These are phyloP conservation scores for Ceratocystis harringtonii DNA, from an alignment of 2,329 filamentous ascomycete species.

Conservation along the genomic window DNA sequence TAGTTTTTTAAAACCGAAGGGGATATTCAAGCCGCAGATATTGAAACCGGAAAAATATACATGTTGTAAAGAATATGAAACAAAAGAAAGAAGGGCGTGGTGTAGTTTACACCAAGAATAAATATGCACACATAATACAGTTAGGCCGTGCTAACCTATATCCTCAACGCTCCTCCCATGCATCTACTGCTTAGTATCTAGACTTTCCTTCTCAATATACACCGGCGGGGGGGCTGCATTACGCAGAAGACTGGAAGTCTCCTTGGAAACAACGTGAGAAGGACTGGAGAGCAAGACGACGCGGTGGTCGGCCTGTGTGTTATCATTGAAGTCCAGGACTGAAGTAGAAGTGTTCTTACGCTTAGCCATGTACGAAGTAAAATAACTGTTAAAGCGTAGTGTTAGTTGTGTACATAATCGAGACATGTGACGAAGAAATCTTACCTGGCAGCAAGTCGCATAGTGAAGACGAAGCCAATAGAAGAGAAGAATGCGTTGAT, in stretches of 20 bases:
- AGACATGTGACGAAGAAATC: not conserved
- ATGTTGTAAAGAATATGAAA: not conserved
- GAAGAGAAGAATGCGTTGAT: conserved; percentile 11
- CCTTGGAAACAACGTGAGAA: not conserved
- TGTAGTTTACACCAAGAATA: not conserved
- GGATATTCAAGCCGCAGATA: not conserved
- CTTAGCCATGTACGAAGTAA: not conserved
- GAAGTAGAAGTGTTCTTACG: not conserved
- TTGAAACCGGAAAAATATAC: not conserved
- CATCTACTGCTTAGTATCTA: not conserved
- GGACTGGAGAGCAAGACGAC: not conserved
- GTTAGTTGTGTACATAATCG: not conserved
- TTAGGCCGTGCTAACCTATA: too few species aligned
- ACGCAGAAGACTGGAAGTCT: conserved; percentile 6
- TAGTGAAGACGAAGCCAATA: conserved; percentile 7
- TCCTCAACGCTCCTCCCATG: not conserved
- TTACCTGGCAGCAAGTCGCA: conserved; percentile 8
- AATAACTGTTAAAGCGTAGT: not conserved
- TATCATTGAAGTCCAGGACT: not conserved
- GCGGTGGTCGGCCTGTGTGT: not conserved
- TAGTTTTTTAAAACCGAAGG: not conserved
- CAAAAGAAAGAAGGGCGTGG: not conserved
- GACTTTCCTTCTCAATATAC: conserved; percentile 3
- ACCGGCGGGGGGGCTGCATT: conserved; percentile 6
- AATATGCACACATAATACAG: not conserved